Evolutionary conservation across 2,329 filamentous ascomycete species (phyloP), one percentile per base, ranked within the genome.

Genomic region (Aspergillus sp.): DNA sequence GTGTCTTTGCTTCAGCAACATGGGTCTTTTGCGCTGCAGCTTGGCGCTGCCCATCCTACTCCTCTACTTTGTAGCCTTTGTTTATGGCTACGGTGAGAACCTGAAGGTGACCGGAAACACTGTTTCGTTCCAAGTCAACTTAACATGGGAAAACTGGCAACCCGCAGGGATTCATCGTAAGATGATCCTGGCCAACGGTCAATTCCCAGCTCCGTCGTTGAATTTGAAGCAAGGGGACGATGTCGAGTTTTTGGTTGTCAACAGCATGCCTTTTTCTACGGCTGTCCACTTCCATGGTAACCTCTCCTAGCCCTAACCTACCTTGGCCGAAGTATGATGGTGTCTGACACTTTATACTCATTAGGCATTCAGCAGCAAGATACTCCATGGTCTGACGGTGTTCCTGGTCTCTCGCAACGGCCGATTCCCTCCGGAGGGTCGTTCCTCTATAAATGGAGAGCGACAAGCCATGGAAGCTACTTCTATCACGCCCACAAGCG

Each of bases 401-500:
- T 82, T 0, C 81, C 82, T 1, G 83, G 83, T 4, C 67, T 86
- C 2, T 78, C 79, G 1, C 84, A 87, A 62, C 72, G 71, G 3
- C 72, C 78, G 6, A 84, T 87, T 55, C 66, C 72, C 6, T 77
- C 83, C 0, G 80, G 80, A 6, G 67, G 64, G 3, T 74, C 66
- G 43, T 86, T 81, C 63, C 73, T 74, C 1, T 82, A 87, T 65
- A 74, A 73, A 40, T 87, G 82, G 73, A 76, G 73, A 23, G 83
- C 84, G 0, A 78, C 77, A 0, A 78, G 84, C 49, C 79, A 82
- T 62, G 84, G 85, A 15, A 81, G 77, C 55, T 84, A 82, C 70
- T 86, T 82, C 77, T 87, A 86, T 62, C 84, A 87, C 68, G 79
- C 82, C 0, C 84, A 87, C 62, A 75, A 74, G 23, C 70, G 74